These are phyloP conservation scores for Parsonsia alboflavescens DNA, from an alignment of 257 asterid genomes.

Conservation along the genomic window DNA sequence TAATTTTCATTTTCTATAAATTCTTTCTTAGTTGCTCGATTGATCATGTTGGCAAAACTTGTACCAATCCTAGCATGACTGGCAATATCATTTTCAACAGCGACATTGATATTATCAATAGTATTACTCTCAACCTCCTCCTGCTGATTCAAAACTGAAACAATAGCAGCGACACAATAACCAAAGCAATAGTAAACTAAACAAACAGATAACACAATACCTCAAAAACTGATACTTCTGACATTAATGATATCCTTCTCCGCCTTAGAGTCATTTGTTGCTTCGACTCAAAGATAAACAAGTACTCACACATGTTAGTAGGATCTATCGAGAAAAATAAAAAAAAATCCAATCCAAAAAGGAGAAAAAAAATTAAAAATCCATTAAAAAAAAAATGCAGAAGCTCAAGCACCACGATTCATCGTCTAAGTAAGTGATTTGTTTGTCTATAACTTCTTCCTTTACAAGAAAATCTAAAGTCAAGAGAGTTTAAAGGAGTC, in stretches of 20 bases:
- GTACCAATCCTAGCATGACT: slow-evolving; percentile 37
- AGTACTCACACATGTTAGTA: slow-evolving; percentile 44
- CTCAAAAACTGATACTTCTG: slow-evolving; percentile 7
- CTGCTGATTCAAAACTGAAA: slow-evolving; percentile 4
- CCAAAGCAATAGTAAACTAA: slow-evolving; percentile 14
- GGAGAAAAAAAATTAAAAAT: too few relatives aligned
- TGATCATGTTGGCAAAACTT: slow-evolving; percentile 83
- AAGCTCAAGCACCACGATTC: neutral
- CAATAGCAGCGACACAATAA: slow-evolving; percentile 16
- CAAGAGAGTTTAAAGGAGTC: neutral
- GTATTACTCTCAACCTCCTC: slow-evolving; percentile 3
- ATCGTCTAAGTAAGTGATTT: slow-evolving; percentile 2
- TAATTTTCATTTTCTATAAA: too few relatives aligned
- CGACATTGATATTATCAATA: neutral
- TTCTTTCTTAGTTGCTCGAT: too few relatives aligned
- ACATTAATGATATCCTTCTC: slow-evolving; percentile 26
- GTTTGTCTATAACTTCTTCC: too few relatives aligned
- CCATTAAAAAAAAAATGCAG: neutral
- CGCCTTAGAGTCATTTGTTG: slow-evolving; percentile 45
- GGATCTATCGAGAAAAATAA: slow-evolving; percentile 5
- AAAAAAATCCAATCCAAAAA: too few relatives aligned
- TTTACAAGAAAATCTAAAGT: neutral
- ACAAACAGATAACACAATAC: slow-evolving; percentile 11
- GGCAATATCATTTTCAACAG: slow-evolving; percentile 13
- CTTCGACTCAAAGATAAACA: slow-evolving; percentile 53